Percentiles rank a stretch among this genome's conserved stretches.
Conservation (phyloP, 192 early-diverging fungal genomes). For the Coemansia sp. region DNA sequence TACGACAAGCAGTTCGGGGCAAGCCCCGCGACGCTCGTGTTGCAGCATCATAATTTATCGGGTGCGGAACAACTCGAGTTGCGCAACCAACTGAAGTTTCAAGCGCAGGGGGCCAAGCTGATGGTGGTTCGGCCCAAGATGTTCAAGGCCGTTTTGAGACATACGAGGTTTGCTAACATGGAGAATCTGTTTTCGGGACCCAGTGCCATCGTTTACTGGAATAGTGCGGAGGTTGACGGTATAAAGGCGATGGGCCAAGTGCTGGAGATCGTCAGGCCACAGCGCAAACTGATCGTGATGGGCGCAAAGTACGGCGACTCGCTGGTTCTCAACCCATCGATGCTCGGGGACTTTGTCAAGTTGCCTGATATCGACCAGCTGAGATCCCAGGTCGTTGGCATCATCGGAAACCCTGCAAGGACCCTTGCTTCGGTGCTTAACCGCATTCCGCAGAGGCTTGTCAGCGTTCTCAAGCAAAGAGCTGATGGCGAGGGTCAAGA, state of each 20-base stretch:
- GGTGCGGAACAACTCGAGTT: conserved; percentile 39
- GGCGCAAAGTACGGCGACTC: conserved; percentile 44
- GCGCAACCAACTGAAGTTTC: conserved; percentile 27
- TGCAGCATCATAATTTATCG: conserved; percentile 55
- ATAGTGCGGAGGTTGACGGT: background rate
- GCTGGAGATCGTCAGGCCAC: conserved; percentile 23
- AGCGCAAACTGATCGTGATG: conserved; percentile 45
- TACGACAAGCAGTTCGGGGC: conserved; percentile 42
- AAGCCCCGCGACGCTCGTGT: conserved; percentile 28
- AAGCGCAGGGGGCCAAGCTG: conserved; percentile 29
- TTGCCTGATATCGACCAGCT: conserved; percentile 41
- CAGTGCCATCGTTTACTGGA: conserved; percentile 45
- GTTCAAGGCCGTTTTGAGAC: conserved; percentile 48
- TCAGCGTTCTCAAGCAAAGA: conserved; percentile 44
- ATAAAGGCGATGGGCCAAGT: conserved; percentile 24
- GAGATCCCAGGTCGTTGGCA: conserved; percentile 49
- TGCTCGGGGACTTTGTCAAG: conserved; percentile 42
- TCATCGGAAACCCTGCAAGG: conserved; percentile 39
- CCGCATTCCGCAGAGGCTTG: conserved; percentile 50
- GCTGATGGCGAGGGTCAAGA: conserved; percentile 19
- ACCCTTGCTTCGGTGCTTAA: conserved; percentile 28
- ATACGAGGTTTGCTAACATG: conserved; percentile 46
- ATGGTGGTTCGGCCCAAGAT: conserved; percentile 51
- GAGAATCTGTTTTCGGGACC: conserved; percentile 46
- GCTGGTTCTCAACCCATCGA: conserved; percentile 34